Evolutionary conservation across 2,329 filamentous ascomycete species (phyloP).

Genomic region (Clathrospora elynae): DNA sequence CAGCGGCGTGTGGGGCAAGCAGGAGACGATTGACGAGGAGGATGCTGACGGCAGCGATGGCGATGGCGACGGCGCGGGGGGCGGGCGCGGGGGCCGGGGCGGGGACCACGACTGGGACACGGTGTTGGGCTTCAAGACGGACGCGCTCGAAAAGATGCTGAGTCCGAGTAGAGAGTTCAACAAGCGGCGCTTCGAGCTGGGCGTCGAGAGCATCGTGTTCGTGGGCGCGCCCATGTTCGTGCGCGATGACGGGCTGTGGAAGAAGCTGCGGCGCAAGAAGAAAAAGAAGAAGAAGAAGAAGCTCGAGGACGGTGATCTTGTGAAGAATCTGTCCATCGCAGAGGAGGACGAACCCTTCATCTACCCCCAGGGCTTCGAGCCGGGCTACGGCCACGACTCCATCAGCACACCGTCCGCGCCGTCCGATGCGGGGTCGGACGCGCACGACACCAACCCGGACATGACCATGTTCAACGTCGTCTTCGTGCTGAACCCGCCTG

Average conservation of each 20-base stretch:
- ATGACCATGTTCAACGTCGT: constrained; percentile 99
- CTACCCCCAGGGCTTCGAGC: constrained; percentile 46
- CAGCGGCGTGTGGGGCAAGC: constrained; percentile 37
- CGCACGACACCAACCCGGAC: constrained; percentile 60
- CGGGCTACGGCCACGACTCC: constrained; percentile 48
- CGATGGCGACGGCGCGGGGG: constrained; percentile 6
- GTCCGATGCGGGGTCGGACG: constrained; percentile 48
- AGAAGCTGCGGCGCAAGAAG: constrained; percentile 43
- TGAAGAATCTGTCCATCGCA: constrained; percentile 25
- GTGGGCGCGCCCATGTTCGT: constrained; percentile 51
- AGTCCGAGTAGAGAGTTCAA: constrained; percentile 47
- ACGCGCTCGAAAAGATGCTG: constrained; percentile 49
- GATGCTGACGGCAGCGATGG: constrained; percentile 33
- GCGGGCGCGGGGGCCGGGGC: constrained; percentile 24
- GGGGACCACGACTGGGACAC: constrained; percentile 47
- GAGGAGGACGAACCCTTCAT: constrained; percentile 37
- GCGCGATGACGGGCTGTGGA: constrained; percentile 49
- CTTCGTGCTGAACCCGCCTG: constrained; percentile 82
- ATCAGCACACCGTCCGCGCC: constrained; percentile 38
- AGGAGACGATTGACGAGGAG: constrained; percentile 47
- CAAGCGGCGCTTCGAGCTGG: constrained; percentile 49
- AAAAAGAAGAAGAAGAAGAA: constrained; percentile 40
- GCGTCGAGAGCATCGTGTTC: constrained; percentile 49
- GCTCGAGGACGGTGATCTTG: constrained; percentile 26
- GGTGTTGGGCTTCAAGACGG: constrained; percentile 48